Base-by-base conservation (phyloP, 192 early-diverging fungal genomes). In the Entomortierella beljakovae region DNA sequence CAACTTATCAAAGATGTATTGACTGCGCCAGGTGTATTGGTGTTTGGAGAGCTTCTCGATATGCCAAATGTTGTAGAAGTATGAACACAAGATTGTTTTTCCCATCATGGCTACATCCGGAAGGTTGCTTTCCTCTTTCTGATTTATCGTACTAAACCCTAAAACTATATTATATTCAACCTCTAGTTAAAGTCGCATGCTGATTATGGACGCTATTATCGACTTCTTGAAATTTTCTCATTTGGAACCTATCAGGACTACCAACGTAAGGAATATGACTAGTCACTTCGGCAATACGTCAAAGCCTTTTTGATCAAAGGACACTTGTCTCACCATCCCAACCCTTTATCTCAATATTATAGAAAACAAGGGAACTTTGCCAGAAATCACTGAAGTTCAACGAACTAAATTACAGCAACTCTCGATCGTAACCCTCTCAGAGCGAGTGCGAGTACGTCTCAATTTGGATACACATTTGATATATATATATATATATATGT, bases 191-290 rank as follows among this genome's bases (percentile, higher is more conserved):
- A 79, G 49, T 57, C 68, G 18, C 70, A 81, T 32, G 86, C 87
- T 34, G 85, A 92, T 35, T 80, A 85, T 34, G 48, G 49, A 31
- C 81, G 83, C 28, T 88, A 84, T 66, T 82, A 81, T 33, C 79
- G 74, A n/a, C 64, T 94, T 20, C 83, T 96, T 42, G 60, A 88
- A 48, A 65, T 94, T 20, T 96, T 95, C 83, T 88, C 93, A n/a
- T 96, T 88, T 79, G 94, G 94, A 33, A 94, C 92, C 7, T 95
- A 86, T 61, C 71, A 70, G 51, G 93, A 95, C 64, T 96, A 94
- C 64, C 83, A 87, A 84, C 86, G 93, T 92, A 82, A 33, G 58
- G 53, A 2, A 9, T 42, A 23, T 2, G 1, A 13, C 33, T 33
- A 7, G 11, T 23, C 29, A 33, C 32, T 32, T n/a, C 13, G 35